Percentiles rank a stretch among this genome's conserved stretches.
Conservation (phyloP, 768 basidiomycete genomes). For the Russula abietina region DNA sequence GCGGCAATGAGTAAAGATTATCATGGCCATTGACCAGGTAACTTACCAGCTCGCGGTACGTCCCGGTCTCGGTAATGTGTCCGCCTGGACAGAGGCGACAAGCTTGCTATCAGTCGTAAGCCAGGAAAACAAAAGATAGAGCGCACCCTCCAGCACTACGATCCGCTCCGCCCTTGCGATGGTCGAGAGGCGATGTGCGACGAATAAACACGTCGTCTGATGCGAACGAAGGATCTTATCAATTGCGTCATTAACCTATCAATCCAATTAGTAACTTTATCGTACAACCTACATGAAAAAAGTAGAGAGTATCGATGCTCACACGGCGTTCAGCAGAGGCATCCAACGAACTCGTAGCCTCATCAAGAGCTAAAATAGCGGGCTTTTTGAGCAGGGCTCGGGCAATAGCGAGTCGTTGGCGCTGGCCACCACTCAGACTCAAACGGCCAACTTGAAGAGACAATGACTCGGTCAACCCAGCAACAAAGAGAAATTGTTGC, state of each 20-base stretch:
- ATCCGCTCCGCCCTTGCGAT: conserved; percentile 87
- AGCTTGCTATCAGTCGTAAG: background rate
- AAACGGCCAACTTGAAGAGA: conserved; percentile 52
- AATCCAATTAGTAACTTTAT: background rate
- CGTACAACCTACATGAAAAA: background rate
- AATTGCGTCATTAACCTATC: conserved; percentile 81
- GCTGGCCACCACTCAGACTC: conserved; percentile 72
- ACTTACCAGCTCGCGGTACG: conserved; percentile 65
- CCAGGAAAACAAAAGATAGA: background rate
- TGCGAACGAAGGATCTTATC: conserved; percentile 76
- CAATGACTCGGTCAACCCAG: background rate
- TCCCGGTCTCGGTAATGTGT: conserved; percentile 73
- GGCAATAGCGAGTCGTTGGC: conserved; percentile 77
- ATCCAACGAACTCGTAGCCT: conserved; percentile 85
- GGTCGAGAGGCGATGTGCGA: conserved; percentile 85
- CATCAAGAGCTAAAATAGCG: conserved; percentile 79
- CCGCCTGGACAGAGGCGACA: conserved; percentile 45
- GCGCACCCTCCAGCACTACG: conserved; percentile 79
- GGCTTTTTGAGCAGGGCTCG: conserved; percentile 87
- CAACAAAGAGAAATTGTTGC: background rate
- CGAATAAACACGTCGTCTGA: conserved; percentile 82
- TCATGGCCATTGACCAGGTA: background rate
- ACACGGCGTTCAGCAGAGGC: conserved; percentile 83
- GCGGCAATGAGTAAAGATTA: background rate
- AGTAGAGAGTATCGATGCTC: conserved; percentile 21